phyloP scores from a whole-genome alignment of 148 eudicot species.

The Cornus kousa region DNA sequence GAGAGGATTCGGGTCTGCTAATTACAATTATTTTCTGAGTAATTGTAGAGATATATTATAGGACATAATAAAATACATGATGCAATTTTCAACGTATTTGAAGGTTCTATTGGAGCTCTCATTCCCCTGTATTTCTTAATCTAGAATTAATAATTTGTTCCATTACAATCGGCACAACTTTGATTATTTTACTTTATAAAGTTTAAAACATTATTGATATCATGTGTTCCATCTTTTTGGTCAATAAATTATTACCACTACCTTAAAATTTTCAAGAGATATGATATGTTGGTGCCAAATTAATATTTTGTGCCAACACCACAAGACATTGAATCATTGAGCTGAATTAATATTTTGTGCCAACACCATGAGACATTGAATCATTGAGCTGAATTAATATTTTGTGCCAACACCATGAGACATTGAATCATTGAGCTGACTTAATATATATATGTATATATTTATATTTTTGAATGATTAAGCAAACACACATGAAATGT shows the following conservation, averaged over 20 bases:
- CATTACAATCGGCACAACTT: background rate
- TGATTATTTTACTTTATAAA: background rate
- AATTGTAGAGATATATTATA: too few relatives aligned
- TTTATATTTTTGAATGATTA: too few relatives aligned
- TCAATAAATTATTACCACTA: background rate
- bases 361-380: too few relatives aligned
- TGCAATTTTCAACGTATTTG: background rate
- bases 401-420: background rate
- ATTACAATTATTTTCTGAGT: too few relatives aligned
- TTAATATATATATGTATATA: background rate
- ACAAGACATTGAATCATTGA: too few relatives aligned
- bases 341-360: too few relatives aligned
- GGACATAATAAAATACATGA: too few relatives aligned
- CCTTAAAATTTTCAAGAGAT: background rate
- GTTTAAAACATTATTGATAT: background rate
- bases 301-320: too few relatives aligned
- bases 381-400: too few relatives aligned
- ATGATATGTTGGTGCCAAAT: background rate
- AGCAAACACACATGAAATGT: too few relatives aligned
- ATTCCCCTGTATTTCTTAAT: background rate
- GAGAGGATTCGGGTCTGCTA: too few relatives aligned
- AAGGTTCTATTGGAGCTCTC: background rate
- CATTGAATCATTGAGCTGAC: background rate
- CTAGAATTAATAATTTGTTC: background rate
- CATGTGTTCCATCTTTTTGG: background rate